Base-by-base conservation (phyloP, 2,329 filamentous ascomycete genomes). In the Alternaria rosae region DNA sequence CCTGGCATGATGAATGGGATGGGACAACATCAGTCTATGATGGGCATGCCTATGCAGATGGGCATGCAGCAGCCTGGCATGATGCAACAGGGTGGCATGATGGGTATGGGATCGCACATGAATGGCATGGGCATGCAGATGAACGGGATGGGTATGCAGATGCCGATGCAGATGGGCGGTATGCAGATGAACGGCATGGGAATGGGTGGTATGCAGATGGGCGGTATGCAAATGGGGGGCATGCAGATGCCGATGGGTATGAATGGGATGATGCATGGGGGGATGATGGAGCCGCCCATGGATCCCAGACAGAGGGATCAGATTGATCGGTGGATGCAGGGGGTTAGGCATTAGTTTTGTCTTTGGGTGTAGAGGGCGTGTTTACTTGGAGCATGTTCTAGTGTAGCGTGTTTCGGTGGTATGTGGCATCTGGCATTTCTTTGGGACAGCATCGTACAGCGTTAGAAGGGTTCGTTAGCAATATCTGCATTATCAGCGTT, bases 281-380 rank as follows among this genome's bases (percentile, higher is more conserved):
- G 47, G n/a, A 66, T 72, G 65, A 69, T 66, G 67, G 68, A 73
- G 35, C 67, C 60, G 47, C 68, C 69, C 2, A 78, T 85, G 72
- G 82, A 86, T 71, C 77, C 82, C 5, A 79, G 79, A 55, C 85
- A 87, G 70, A 79, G 85, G 56, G 86, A 85, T 61, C 79, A 85
- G 61, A 88, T 89, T 76, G 86, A 89, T 78, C 84, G 83, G 32
- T 89, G 87, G 87, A 83, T 87, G 70, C 81, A 85, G 69, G 75
- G 79, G 50, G 74, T 83, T 57, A 65, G 69, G 59, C 66, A 69
- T 51, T 74, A 43, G 67, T 50, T 23, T 26, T 26, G 32, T 42
- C 35, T 38, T 38, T 38, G 35, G 1, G n/a, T 9, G 35, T 17
- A 17, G 15, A 17, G 15, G 15, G 35, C 0, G 35, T 17, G 21